phyloP scores from a whole-genome alignment of 495 filamentous ascomycete species.

The Xylaria nigripes region DNA sequence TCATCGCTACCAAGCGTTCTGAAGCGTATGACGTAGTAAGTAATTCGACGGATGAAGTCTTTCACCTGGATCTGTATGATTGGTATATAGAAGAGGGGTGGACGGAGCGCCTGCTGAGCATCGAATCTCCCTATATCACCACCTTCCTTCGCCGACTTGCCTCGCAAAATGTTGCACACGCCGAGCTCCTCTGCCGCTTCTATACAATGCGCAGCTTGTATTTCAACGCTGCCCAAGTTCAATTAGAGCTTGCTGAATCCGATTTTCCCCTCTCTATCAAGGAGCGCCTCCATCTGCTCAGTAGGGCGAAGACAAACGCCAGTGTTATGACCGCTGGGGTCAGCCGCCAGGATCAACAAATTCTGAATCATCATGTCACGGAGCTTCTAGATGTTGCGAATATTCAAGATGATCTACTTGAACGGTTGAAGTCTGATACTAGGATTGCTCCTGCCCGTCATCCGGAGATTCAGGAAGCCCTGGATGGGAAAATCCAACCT shows the following conservation, averaged over 20 bases:
- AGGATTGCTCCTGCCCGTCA: slow-evolving; percentile 55
- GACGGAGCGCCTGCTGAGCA: slow-evolving; percentile 73
- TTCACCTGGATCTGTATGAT: slow-evolving; percentile 89
- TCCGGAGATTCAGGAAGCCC: slow-evolving; percentile 48
- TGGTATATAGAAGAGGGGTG: slow-evolving; percentile 85
- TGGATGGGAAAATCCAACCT: slow-evolving; percentile 67
- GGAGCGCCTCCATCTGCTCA: slow-evolving; percentile 79
- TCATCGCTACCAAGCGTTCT: slow-evolving; percentile 63
- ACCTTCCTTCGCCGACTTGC: slow-evolving; percentile 76
- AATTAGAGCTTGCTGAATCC: slow-evolving; percentile 73
- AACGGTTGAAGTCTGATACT: slow-evolving; percentile 63
- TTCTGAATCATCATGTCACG: slow-evolving; percentile 69
- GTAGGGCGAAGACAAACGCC: slow-evolving; percentile 78
- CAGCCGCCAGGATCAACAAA: slow-evolving; percentile 63
- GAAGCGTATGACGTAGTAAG: slow-evolving; percentile 87
- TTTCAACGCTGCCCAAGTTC: slow-evolving; percentile 78
- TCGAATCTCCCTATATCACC: slow-evolving; percentile 74
- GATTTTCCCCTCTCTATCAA: slow-evolving; percentile 66
- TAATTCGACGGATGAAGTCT: slow-evolving; percentile 78
- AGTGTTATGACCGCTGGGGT: slow-evolving; percentile 64
- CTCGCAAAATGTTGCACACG: slow-evolving; percentile 57
- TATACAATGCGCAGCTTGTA: slow-evolving; percentile 70
- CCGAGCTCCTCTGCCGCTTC: slow-evolving; percentile 89
- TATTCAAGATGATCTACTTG: slow-evolving; percentile 86
- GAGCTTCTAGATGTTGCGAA: slow-evolving; percentile 88